Evolutionary conservation across 73 alveolate species (phyloP), one percentile per base, ranked within the genome.

Genomic region (Symbiodinium pilosum): DNA sequence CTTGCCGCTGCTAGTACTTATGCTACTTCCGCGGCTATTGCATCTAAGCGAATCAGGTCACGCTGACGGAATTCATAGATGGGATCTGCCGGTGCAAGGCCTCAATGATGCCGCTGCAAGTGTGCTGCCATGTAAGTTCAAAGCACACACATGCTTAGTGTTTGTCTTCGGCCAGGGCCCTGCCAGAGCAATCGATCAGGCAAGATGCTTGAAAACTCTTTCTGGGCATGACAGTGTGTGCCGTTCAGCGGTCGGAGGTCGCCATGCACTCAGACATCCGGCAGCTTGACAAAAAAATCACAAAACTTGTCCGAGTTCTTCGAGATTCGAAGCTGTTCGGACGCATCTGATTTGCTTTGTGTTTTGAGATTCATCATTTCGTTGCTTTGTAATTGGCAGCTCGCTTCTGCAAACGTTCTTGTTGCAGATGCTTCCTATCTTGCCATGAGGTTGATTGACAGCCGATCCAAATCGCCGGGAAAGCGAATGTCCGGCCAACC

Each of bases 261-360:
- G 87, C 97, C 51, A 91, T 91, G 97, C 97, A 91, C n/a, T 91
- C 97, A 0, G 97, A 91, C 88, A 41, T 91, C 52, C 68, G 71
- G 52, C 87, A 69, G 42, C 52, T 91, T 40, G 97, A 91, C 52
- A 68, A 43, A 77, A 91, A 91, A 30, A 8, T 91, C n/a, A 43
- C 34, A 26, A 91, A 91, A 88, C 87, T 84, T 3, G 43, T 34
- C n/a, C 85, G 85, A 6, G 41, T 73, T 12, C 42, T 73, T 20
- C 85, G 43, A 28, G 85, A 36, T 26, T 30, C 34, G 30, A 36
- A 34, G 85, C 85, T 26, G 6, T 28, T 14, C 38, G 77, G 38
- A 5, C 6, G 59, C 59, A 32, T 43, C 85, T 73, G 26, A 30
- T 2, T 4, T 8, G 32, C 20, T 73, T 73, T 24, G 28, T 42